phyloP scores from a whole-genome alignment of 768 basidiomycete species.

The Rhodotorula toruloides region DNA sequence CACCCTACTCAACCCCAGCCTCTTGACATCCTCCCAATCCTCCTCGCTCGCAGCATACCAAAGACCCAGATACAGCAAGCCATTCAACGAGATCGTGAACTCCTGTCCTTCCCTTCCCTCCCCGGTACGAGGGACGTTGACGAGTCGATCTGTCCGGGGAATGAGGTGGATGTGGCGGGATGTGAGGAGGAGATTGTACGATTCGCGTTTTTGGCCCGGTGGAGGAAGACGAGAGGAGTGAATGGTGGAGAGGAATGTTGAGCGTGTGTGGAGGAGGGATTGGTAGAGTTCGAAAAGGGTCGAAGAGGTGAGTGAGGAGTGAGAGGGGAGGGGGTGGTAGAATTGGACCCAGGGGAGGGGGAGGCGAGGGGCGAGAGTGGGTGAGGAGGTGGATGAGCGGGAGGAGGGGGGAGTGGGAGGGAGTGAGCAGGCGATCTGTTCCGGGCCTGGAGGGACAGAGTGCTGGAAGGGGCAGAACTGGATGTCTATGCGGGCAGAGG shows the following conservation, averaged over 20 bases:
- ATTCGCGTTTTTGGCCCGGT: slow-evolving; percentile 5
- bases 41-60: slow-evolving; percentile 10
- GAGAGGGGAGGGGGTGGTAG: slow-evolving; percentile 8
- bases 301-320: not conserved
- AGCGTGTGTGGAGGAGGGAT: not conserved
- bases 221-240: not conserved
- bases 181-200: slow-evolving; percentile 32
- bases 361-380: not conserved
- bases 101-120: slow-evolving; percentile 5
- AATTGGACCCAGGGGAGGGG: slow-evolving; percentile 18
- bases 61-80: slow-evolving; percentile 14
- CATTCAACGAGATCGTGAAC: slow-evolving; percentile 18
- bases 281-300: not conserved
- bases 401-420: not conserved
- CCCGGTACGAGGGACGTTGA: not conserved
- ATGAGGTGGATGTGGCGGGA: slow-evolving; percentile 5
- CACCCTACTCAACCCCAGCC: not conserved
- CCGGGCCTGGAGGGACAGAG: not conserved
- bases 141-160: slow-evolving; percentile 10
- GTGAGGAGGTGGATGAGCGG: not conserved
- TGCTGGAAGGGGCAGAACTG: slow-evolving; percentile 33
- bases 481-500: slow-evolving; percentile 1
- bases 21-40: not conserved
- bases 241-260: not conserved
- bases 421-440: slow-evolving; percentile 10